Evolutionary conservation across 1,139 yeast genomes (phyloP), one percentile per base, ranked within the genome.

Genomic region (Kurtzmaniella quercitrusa): DNA sequence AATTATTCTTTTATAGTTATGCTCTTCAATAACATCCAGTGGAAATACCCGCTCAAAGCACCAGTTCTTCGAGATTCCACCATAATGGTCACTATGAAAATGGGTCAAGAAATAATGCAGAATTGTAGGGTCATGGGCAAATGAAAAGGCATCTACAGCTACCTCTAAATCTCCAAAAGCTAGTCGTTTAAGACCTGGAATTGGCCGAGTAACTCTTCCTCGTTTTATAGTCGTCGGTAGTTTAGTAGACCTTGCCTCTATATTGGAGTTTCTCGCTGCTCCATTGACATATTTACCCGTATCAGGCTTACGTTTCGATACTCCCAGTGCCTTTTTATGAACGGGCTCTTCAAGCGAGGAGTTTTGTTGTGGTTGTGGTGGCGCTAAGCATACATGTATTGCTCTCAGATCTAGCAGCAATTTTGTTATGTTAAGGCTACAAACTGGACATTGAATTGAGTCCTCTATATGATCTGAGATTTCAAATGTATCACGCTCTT

Each of bases 71-170:
- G 82, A 68, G 17, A 93, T 65, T 0, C 98, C 98, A 2, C 89
- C 90, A 57, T 93, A 93, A 59, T 93, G 98, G 59, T 93, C 98
- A 0, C 95, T 71, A 61, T 93, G 98, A 63, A 87, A 91, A 65
- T 93, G 98, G 0, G 91, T 77, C 34, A 85, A 63, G 47, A 85
- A 77, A 60, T 84, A 85, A 40, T 73, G 69, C 10, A 59, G 50
- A 9, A 83, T 75, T 3, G 58, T 57, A 0, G 65, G 67, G 49
- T 80, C 70, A 0, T 75, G 70, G 4, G 73, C 70, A 57, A 65
- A 83, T 49, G 76, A 75, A 58, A 85, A 85, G 1, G 90, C 91
- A 60, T 85, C 94, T 33, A 85, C 88, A 0, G 83, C 76, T 1
- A 85, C 54, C 36, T 44, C 43, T 1, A 23, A 9, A 6, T 19